A percentile compares a stretch with the other conserved stretches of the same genome.
These are phyloP conservation scores for Neurospora africana DNA, from an alignment of 495 filamentous ascomycete species.

Conservation along the genomic window DNA sequence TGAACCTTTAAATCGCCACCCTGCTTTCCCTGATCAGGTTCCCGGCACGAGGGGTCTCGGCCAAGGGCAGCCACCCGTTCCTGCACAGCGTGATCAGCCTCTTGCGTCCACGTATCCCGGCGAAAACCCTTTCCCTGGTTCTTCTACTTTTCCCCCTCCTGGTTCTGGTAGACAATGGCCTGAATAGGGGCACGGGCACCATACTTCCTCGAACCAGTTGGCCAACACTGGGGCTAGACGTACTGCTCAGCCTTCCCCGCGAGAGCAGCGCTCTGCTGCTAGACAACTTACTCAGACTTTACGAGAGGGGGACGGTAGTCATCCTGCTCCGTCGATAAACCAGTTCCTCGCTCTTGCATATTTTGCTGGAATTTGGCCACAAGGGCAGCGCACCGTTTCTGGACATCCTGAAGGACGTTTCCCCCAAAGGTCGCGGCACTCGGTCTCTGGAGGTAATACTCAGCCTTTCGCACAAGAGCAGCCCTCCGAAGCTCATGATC, in stretches of 20 bases:
- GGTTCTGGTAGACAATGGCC: background rate
- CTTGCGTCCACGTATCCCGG: background rate
- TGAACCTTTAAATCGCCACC: background rate
- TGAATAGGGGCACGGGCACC: background rate
- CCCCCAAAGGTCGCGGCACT: background rate
- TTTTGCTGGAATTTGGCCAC: background rate
- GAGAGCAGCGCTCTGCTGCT: background rate
- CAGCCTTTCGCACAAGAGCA: background rate
- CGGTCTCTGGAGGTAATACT: background rate
- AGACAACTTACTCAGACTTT: background rate
- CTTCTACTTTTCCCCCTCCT: background rate
- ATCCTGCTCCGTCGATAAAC: background rate
- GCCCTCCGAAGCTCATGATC: background rate
- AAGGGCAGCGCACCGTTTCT: background rate
- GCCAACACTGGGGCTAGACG: background rate
- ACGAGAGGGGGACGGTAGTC: background rate
- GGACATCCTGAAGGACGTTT: background rate
- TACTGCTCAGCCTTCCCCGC: background rate
- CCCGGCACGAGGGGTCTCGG: background rate
- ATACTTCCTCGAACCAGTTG: background rate
- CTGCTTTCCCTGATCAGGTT: background rate
- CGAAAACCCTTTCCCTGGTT: background rate
- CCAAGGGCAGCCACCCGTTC: background rate
- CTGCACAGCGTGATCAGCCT: background rate
- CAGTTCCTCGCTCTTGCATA: background rate